These are phyloP conservation scores for Ophiostoma himal-ulmi DNA, from an alignment of 2,329 filamentous ascomycete genomes.

Conservation along the genomic window DNA sequence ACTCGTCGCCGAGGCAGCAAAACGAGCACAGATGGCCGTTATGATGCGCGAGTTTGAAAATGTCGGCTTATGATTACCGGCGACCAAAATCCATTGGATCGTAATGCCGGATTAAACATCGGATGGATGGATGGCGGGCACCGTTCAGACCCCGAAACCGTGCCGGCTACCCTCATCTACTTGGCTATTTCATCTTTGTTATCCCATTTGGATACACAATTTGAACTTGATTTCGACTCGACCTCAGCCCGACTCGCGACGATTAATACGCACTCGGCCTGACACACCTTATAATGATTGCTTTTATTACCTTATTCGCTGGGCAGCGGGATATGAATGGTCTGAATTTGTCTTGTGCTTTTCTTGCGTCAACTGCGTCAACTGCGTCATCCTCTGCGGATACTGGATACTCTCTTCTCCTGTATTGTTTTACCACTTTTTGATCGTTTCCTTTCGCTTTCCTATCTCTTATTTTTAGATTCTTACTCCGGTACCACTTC, in stretches of 20 bases:
- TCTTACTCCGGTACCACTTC: neutral
- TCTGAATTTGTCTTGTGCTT: neutral
- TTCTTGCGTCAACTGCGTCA: no score
- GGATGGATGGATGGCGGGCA: neutral
- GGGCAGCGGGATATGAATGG: neutral
- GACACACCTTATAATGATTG: neutral
- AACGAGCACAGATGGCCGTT: conserved; percentile 83
- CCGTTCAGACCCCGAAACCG: neutral
- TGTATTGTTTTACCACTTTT: neutral
- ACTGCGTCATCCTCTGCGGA: neutral
- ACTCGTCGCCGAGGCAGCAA: conserved; percentile 85
- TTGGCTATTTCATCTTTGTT: neutral
- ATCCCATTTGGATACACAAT: neutral
- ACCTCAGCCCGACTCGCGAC: neutral
- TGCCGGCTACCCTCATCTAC: neutral
- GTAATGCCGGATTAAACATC: neutral
- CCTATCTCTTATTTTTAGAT: neutral
- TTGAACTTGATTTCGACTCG: neutral
- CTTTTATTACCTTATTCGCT: neutral
- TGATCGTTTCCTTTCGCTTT: neutral
- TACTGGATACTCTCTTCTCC: conserved; percentile 1
- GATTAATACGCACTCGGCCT: neutral
- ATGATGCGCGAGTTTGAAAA: conserved; percentile 81
- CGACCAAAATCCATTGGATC: neutral
- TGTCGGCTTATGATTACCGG: conserved; percentile 47